These are phyloP conservation scores for Aschersonia sp. DNA, from an alignment of 2,329 filamentous ascomycete species.

Conservation along the genomic window DNA sequence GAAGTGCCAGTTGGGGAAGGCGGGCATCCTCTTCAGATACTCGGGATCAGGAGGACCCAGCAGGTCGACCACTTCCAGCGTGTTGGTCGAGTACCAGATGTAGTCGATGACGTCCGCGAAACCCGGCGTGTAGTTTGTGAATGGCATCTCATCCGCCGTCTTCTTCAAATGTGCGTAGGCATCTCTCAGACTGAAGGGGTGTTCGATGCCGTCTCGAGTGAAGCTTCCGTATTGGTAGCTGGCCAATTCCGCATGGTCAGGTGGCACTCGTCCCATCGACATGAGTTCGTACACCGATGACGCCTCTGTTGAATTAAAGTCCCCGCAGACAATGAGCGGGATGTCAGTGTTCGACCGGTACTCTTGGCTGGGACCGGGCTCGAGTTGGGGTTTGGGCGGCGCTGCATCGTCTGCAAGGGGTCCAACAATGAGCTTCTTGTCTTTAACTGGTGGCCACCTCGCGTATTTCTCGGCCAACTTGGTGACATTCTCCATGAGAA, in stretches of 20 bases:
- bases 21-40: constrained; percentile 74
- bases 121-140: constrained; percentile 94
- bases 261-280: constrained; percentile 61
- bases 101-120: constrained; percentile 92
- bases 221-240: constrained; percentile 84
- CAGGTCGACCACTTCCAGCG: constrained; percentile 67
- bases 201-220: constrained; percentile 79
- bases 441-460: constrained; percentile 63
- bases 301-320: constrained; percentile 82
- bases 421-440: constrained; percentile 51
- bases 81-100: constrained; percentile 92
- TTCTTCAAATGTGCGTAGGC: constrained; percentile 74
- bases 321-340: constrained; percentile 79
- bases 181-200: constrained; percentile 87
- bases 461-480: constrained; percentile 78
- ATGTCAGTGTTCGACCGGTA: constrained; percentile 80
- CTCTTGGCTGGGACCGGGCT: constrained; percentile 69
- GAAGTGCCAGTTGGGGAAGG: constrained; percentile 90
- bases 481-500: constrained; percentile 82
- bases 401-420: constrained; percentile 27
- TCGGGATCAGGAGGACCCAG: constrained; percentile 76
- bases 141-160: constrained; percentile 70
- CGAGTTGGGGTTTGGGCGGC: constrained; percentile 34
- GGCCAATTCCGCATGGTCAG: constrained; percentile 66
- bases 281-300: constrained; percentile 89